Conservation (phyloP, 176 grass and related monocot genomes). For the Tillandsia leiboldiana region DNA sequence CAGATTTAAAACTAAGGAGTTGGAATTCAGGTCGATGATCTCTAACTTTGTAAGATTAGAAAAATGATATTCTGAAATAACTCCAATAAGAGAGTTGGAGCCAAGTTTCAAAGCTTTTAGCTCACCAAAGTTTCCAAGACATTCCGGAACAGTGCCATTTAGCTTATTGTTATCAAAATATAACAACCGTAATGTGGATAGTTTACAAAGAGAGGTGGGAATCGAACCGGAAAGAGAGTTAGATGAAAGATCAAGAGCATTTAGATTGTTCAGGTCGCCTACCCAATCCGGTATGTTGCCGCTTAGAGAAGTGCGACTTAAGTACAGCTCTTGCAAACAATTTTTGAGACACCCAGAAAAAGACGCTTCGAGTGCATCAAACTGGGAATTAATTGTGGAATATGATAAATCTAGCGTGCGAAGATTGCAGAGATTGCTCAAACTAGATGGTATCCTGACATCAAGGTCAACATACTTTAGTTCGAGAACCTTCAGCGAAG, state of each 20-base stretch:
- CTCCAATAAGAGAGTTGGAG: neutral
- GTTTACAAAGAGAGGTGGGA: slow-evolving; percentile 6
- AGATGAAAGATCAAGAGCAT: slow-evolving; percentile 6
- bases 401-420: too few relatives aligned
- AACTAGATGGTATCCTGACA: too few relatives aligned
- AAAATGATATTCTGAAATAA: neutral
- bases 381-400: too few relatives aligned
- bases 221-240: neutral
- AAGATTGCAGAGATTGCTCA: too few relatives aligned
- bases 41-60: neutral
- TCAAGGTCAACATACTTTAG: too few relatives aligned
- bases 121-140: too few relatives aligned
- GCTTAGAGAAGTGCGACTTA: neutral
- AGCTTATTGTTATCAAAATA: slow-evolving; percentile 17
- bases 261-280: slow-evolving; percentile 18
- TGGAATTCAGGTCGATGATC: neutral
- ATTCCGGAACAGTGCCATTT: too few relatives aligned
- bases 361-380: too few relatives aligned
- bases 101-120: too few relatives aligned
- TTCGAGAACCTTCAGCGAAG: neutral
- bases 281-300: slow-evolving; percentile 27
- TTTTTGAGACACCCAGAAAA: too few relatives aligned
- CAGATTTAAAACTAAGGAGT: neutral
- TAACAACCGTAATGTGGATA: slow-evolving; percentile 10
- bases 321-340: neutral